These are phyloP conservation scores for Trichoderma koningii DNA, from an alignment of 2,329 filamentous ascomycete genomes.

Conservation along the genomic window DNA sequence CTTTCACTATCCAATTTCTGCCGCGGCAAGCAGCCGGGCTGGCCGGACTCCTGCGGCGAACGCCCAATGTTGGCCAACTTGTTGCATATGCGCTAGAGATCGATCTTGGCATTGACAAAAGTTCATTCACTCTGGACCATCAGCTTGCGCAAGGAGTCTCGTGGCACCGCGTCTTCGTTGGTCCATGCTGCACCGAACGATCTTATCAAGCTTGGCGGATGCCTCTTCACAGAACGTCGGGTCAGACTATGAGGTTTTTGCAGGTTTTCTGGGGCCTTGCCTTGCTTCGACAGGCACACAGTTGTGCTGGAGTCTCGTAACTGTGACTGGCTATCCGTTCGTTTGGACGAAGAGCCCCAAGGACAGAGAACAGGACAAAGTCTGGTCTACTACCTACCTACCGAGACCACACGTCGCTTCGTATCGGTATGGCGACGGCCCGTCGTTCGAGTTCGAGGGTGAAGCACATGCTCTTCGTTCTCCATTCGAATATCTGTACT, in stretches of 20 bases:
- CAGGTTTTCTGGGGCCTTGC: background rate
- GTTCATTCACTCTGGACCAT: conserved; percentile 2
- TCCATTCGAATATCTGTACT: too few relatives aligned
- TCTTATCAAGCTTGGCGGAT: background rate
- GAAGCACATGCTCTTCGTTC: background rate
- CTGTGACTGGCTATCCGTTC: background rate
- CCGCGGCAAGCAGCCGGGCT: background rate
- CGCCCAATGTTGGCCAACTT: background rate
- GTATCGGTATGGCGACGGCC: background rate
- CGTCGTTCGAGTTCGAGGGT: background rate
- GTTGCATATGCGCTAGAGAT: background rate
- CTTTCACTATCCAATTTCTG: background rate
- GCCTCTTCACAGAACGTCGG: background rate
- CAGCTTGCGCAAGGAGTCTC: background rate
- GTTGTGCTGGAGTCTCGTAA: background rate
- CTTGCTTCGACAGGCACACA: background rate
- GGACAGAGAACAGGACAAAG: background rate
- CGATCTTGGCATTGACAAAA: conserved; percentile 15
- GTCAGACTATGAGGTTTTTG: too few relatives aligned
- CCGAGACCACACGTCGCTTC: background rate
- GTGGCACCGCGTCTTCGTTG: background rate
- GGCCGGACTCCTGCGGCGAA: background rate
- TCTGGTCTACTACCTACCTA: background rate
- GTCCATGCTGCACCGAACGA: background rate
- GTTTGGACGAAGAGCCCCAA: background rate